Evolutionary conservation across 495 filamentous ascomycete species (phyloP), one percentile per base, ranked within the genome.

Genomic region (Entonaema liquescens): DNA sequence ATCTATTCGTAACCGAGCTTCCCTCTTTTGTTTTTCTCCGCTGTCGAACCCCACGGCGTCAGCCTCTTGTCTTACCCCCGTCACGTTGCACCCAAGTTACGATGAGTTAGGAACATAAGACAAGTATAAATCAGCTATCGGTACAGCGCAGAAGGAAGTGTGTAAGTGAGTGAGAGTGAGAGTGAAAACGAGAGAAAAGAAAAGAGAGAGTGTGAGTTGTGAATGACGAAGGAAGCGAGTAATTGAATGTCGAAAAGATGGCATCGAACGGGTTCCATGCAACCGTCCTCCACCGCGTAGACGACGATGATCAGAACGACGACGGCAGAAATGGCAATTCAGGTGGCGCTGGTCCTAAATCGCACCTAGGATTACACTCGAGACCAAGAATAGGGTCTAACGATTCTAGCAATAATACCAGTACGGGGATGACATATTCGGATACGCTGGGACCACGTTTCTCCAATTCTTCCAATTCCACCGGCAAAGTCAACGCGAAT

Each of bases 221-320:
- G 26, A 23, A 31, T 26, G 7, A 42, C 29, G 52, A 38, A 23
- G 11, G 19, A 44, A 64, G 23, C 42, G 23, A 36, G 23, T 59
- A 61, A 71, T 33, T 8, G 31, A 59, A 55, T 11, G 12, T 50
- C 52, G 38, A 15, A n/a, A 75, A 29, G 67, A 82, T 82, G 80
- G 81, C 83, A 31, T 67, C 73, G 3, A 74, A 77, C 60, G 76
- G 77, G 53, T 85, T 83, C 73, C 77, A 74, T 61, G 82, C 83
- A 70, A 83, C 79, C 13, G 80, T 83, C 71, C 76, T 84, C 75
- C 80, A 83, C 72, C 78, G 79, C 23, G 75, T 80, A 54, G 72
- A 78, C 52, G 77, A 79, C 53, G 77, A 80, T 71, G 77, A 76
- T 71, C 79, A 82, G 53, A 71, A 77, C 35, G 79, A 76, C 60